phyloP scores from a whole-genome alignment of 2,329 filamentous ascomycete genomes.

The Cladosporium sp. region DNA sequence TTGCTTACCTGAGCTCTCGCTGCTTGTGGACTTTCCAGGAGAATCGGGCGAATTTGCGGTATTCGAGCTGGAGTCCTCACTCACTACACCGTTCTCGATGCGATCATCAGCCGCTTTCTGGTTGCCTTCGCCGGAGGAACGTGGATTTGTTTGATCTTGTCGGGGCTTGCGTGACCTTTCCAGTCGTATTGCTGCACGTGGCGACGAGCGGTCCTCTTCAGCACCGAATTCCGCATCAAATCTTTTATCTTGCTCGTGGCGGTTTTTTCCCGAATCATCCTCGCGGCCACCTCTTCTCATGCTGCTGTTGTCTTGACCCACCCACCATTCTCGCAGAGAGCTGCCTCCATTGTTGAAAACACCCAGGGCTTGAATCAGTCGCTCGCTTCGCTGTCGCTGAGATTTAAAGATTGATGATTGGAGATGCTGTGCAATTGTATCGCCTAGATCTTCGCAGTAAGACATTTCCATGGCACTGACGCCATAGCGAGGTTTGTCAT shows the following conservation, averaged over 20 bases:
- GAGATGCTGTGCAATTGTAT: slow-evolving; percentile 57
- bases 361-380: slow-evolving; percentile 51
- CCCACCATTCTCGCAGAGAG: slow-evolving; percentile 27
- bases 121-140: neutral
- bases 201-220: neutral
- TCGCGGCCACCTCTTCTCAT: slow-evolving; percentile 10
- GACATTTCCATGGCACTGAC: slow-evolving; percentile 47
- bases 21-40: no score
- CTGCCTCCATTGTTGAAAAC: slow-evolving; percentile 35
- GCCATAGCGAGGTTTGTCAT: slow-evolving; percentile 53
- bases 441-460: slow-evolving; percentile 55
- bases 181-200: neutral
- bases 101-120: neutral
- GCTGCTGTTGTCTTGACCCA: slow-evolving; percentile 22
- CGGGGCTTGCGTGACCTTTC: neutral
- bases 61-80: neutral
- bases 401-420: slow-evolving; percentile 50
- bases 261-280: neutral
- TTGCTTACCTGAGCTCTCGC: neutral
- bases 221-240: slow-evolving; percentile 20
- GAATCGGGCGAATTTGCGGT: no score
- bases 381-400: slow-evolving; percentile 50
- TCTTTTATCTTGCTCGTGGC: neutral
- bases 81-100: neutral
- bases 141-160: neutral